Percentiles rank a stretch among this genome's conserved stretches.
Evolutionary conservation across 2,329 filamentous ascomycete genomes (phyloP).

Genomic region (Dactylonectria macrodidyma): DNA sequence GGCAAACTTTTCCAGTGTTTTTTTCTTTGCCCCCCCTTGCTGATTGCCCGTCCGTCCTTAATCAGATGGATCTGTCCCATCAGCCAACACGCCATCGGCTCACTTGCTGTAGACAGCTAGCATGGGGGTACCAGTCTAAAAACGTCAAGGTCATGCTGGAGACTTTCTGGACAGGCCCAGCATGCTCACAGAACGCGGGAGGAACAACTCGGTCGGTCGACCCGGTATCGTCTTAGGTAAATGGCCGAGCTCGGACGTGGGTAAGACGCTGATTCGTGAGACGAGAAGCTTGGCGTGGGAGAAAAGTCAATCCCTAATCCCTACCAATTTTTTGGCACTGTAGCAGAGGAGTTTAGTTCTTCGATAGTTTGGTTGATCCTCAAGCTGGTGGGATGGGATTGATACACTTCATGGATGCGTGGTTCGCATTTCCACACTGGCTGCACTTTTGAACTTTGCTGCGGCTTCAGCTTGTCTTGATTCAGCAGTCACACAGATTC

Average conservation of each 20-base stretch:
- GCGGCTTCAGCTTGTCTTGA: too few relatives aligned
- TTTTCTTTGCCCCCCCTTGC: background rate
- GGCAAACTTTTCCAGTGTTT: background rate
- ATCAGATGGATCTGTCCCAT: slow-evolving; percentile 28
- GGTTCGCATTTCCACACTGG: too few relatives aligned
- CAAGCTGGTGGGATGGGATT: too few relatives aligned
- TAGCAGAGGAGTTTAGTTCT: background rate
- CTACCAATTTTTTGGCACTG: background rate
- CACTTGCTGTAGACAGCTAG: slow-evolving; percentile 1
- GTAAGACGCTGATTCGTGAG: slow-evolving; percentile 16
- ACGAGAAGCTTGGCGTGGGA: slow-evolving; percentile 23
- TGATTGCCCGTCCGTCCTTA: background rate
- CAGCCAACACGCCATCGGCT: slow-evolving; percentile 21
- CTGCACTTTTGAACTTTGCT: too few relatives aligned
- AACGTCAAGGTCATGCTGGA: background rate
- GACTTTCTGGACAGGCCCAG: background rate
- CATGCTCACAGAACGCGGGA: background rate
- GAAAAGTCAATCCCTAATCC: slow-evolving; percentile 13
- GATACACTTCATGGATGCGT: too few relatives aligned
- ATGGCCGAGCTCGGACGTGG: slow-evolving; percentile 26
- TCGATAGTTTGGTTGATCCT: background rate
- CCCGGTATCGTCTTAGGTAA: slow-evolving; percentile 17
- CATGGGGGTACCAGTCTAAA: background rate
- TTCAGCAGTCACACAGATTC: too few relatives aligned
- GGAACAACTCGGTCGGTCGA: slow-evolving; percentile 17